Base-by-base conservation (phyloP, 805 yeast species). In the Ogataea pilisensis region DNA sequence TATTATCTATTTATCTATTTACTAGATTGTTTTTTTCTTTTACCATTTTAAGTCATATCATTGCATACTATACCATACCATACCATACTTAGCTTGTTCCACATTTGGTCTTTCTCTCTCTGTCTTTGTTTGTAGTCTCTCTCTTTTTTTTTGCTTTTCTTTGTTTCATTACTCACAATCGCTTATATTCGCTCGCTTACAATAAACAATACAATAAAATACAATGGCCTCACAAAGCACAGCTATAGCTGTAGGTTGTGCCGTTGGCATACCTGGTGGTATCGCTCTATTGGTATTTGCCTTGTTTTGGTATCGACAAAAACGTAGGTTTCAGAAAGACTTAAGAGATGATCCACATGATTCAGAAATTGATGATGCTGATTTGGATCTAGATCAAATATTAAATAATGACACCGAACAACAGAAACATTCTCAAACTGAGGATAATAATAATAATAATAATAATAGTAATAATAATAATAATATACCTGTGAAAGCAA, bases 261-360 rank as follows among this genome's bases (percentile, higher is more conserved):
- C 79, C 3, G 73, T 75, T 4, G 80, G 78, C 26, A 62, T 75
- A 19, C 80, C 80, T 1, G 66, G 63, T 4, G 46, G 72, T 8
- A 68, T 70, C 1, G 11, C 68, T 1, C 14, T 64, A 0, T 58
- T 71, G 2, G 62, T 70, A 0, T 25, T 60, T 2, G 46, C 45
- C 9, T 64, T 70, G 41, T 20, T 38, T 8, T 67, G 72, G 68
- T 42, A 55, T 24, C 61, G 70, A 33, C 64, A 68, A 40, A 68
- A 62, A 41, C 50, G 58, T 42, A 60, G 67, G 33, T 57, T 64
- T 29, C 63, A 60, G 35, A 51, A 53, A 35, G 80, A 75, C 42
- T 22, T 47, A 13, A 39, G 37, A 7, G 63, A 59, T 31, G 53
- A 59, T 19, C 63, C 61, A 16, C 65, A 63, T 34, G 54, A 52